These are phyloP conservation scores for Moesziomyces sp. DNA, from an alignment of 1,284 basidiomycete genomes.

Conservation along the genomic window DNA sequence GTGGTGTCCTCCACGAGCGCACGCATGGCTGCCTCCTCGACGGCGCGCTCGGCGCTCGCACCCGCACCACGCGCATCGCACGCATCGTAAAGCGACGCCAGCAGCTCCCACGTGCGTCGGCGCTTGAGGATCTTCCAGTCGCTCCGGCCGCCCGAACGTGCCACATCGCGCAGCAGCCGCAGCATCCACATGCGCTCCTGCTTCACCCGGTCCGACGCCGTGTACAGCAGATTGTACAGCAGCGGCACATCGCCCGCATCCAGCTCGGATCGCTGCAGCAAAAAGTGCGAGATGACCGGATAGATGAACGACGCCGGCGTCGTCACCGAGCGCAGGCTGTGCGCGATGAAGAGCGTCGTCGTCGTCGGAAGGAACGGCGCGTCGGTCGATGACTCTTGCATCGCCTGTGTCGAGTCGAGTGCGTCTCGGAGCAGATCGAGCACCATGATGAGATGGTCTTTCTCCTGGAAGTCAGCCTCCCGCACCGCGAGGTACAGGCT, in stretches of 20 bases:
- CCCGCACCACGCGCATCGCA: slow-evolving; percentile 68
- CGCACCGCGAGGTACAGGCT: slow-evolving; percentile 68
- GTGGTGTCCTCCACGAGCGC: slow-evolving; percentile 41
- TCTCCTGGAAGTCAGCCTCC: slow-evolving; percentile 81
- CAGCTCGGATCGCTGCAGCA: slow-evolving; percentile 82
- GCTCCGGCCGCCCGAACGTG: slow-evolving; percentile 73
- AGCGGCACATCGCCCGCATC: slow-evolving; percentile 83
- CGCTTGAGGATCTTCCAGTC: slow-evolving; percentile 86
- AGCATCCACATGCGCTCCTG: slow-evolving; percentile 86
- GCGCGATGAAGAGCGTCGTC: slow-evolving; percentile 81
- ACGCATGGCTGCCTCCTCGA: slow-evolving; percentile 34
- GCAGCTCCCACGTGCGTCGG: slow-evolving; percentile 85
- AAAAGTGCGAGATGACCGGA: slow-evolving; percentile 80
- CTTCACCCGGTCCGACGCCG: slow-evolving; percentile 79
- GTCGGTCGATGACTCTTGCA: slow-evolving; percentile 21
- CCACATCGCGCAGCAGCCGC: slow-evolving; percentile 82
- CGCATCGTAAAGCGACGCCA: slow-evolving; percentile 80
- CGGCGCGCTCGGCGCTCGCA: slow-evolving; percentile 15
- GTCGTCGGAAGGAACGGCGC: slow-evolving; percentile 75
- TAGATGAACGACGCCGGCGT: slow-evolving; percentile 83
- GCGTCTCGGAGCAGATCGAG: slow-evolving; percentile 74
- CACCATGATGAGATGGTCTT: slow-evolving; percentile 79
- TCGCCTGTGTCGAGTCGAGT: slow-evolving; percentile 13
- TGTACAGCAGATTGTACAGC: slow-evolving; percentile 84
- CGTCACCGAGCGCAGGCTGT: slow-evolving; percentile 81